Evolutionary conservation across 2,329 filamentous ascomycete genomes (phyloP).

Genomic region (Zasmidium cellare): DNA sequence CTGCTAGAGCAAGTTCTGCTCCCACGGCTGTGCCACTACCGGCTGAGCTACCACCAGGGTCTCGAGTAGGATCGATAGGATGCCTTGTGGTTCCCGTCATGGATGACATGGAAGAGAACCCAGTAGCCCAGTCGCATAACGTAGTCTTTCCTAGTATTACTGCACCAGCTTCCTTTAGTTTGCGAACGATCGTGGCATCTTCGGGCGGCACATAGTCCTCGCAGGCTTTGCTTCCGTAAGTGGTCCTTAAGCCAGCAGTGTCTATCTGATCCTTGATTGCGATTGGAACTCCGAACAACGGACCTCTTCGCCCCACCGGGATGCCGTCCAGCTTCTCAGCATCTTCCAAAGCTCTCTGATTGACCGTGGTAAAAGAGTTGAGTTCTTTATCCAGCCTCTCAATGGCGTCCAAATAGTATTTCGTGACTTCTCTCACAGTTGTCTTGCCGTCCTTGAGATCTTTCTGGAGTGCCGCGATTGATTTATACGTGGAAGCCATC

Average conservation of each 20-base stretch:
- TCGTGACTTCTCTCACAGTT: constrained; percentile 15
- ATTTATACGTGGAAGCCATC: constrained; percentile 10
- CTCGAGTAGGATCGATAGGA: constrained; percentile 25
- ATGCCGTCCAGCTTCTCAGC: constrained; percentile 21
- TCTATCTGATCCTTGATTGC: constrained; percentile 30
- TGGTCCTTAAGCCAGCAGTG: constrained; percentile 21
- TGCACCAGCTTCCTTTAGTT: constrained; percentile 24
- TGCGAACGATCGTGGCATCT: constrained; percentile 23
- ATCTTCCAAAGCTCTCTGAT: constrained; percentile 18
- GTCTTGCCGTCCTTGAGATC: constrained; percentile 13
- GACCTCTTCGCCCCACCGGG: constrained; percentile 15
- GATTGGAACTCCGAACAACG: constrained; percentile 25
- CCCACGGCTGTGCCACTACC: constrained; percentile 32
- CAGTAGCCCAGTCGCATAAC: constrained; percentile 25
- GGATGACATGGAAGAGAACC: constrained; percentile 25
- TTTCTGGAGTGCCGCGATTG: constrained; percentile 21
- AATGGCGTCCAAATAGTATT: constrained; percentile 20
- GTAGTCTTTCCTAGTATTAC: constrained; percentile 27
- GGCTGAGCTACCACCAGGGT: constrained; percentile 31
- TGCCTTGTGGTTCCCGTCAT: constrained; percentile 26
- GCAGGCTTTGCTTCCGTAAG: constrained; percentile 22
- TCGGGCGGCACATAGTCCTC: constrained; percentile 20
- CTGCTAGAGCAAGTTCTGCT: constrained; percentile 27
- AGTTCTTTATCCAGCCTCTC: constrained; percentile 20
- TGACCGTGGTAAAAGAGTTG: constrained; percentile 25